phyloP scores from a whole-genome alignment of 2,329 filamentous ascomycete species.

The Coniochaeta ligniaria region DNA sequence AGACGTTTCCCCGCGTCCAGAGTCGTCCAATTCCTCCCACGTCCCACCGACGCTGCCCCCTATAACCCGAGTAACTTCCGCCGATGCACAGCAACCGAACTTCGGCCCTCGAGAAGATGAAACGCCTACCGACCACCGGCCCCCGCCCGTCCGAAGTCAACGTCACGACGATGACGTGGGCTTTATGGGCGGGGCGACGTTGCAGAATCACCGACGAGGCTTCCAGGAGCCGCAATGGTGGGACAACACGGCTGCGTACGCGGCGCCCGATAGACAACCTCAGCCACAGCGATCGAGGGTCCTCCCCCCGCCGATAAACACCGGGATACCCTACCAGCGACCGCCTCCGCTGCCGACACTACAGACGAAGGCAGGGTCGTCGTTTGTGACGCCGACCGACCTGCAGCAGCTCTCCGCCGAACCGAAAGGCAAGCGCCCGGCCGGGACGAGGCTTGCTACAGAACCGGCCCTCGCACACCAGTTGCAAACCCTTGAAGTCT shows the following conservation, averaged over 20 bases:
- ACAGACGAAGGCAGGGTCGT: conserved; percentile 26
- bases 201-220: conserved; percentile 42
- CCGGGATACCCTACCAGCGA: conserved; percentile 18
- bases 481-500: conserved; percentile 25
- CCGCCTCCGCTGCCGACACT: conserved; percentile 16
- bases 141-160: conserved; percentile 14
- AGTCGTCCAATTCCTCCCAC: conserved; percentile 26
- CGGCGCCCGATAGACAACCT: conserved; percentile 12
- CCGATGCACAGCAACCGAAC: conserved; percentile 21
- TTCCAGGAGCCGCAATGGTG: conserved; percentile 13
- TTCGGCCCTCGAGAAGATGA: conserved; percentile 11
- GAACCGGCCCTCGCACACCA: conserved; percentile 21
- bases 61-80: conserved; percentile 40
- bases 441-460: conserved; percentile 29
- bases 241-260: conserved; percentile 4
- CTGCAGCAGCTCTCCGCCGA: conserved; percentile 28
- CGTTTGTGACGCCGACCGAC: conserved; percentile 43
- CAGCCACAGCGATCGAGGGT: conserved; percentile 21
- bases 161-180: conserved; percentile 30
- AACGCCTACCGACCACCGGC: conserved; percentile 8
- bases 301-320: conserved; percentile 27
- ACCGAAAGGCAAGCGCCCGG: conserved; percentile 31
- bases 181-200: conserved; percentile 49
- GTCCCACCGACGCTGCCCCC: conserved; percentile 43
- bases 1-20: conserved; percentile 27